Evolutionary conservation across 257 asterid species (phyloP), one percentile per base, ranked within the genome.

Genomic region (Solanum infundibuliforme): DNA sequence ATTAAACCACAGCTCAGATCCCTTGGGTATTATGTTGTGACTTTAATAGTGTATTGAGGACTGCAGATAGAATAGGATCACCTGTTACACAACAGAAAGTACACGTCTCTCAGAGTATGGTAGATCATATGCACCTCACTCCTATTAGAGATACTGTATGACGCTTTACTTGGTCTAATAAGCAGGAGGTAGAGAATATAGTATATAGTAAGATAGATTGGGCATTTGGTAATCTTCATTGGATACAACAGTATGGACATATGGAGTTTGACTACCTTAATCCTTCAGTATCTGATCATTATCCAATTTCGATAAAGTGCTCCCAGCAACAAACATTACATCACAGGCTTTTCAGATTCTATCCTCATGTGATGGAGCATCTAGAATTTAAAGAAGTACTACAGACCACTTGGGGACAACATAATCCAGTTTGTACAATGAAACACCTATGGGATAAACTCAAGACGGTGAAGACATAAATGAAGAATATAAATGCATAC

Each of bases 101-200:
- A 3, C 0, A 62, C 0, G 14, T 1, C 1, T 62, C 9, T 8
- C 31, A 8, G 0, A 9, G 4, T 1, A 20, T 62, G 12, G 4
- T 62, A 3, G 71, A 62, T 62, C 6, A 23, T 8, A 4, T 9
- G 1, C 6, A 8, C 0, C 71, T 62, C 71, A n/a, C 16, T n/a
- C 32, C 32, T 10, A n/a, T 65, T 5, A 65, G 32, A 25, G 16
- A 0, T 10, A 10, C 1, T 10, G 8, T 32, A 10, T 65, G 72
- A 18, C 7, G 5, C 8, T 25, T 4, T 5, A 65, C 32, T 4
- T 65, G 34, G 72, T 4, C 0, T 25, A 65, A 25, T 2, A 65
- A 5, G 7, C 1, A 2, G 72, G 14, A 11, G 4, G 4, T 10
- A 1, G 32, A 11, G 13, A n/a, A 11, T 7, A n/a, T 18, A 2